A percentile compares a stretch with the other conserved stretches of the same genome.
Evolutionary conservation across 1,284 basidiomycete genomes (phyloP).

Genomic region (Marasmius tenuissimus): DNA sequence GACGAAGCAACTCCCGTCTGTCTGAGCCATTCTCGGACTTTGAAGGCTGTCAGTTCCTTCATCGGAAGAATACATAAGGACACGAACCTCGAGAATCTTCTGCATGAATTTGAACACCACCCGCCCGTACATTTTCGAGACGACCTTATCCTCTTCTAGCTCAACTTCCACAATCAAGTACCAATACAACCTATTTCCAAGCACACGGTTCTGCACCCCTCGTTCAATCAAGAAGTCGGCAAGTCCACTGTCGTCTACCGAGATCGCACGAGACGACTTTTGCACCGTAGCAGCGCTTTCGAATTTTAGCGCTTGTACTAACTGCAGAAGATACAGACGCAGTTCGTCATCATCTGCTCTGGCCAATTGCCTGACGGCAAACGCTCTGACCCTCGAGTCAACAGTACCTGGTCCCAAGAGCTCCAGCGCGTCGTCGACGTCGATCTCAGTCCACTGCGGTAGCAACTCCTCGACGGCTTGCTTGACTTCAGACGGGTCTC

Average conservation of each 20-base stretch:
- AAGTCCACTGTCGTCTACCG: slow-evolving; percentile 82
- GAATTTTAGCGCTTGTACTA: slow-evolving; percentile 97
- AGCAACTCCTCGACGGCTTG: slow-evolving; percentile 96
- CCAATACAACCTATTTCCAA: slow-evolving; percentile 96
- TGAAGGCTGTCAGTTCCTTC: slow-evolving; percentile 10
- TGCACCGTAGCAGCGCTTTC: slow-evolving; percentile 79
- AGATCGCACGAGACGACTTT: slow-evolving; percentile 66
- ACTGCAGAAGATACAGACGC: slow-evolving; percentile 89
- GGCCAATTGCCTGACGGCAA: slow-evolving; percentile 89
- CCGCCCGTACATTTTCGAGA: slow-evolving; percentile 90
- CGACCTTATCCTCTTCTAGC: slow-evolving; percentile 77
- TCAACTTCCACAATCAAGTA: slow-evolving; percentile 95
- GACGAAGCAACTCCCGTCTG: slow-evolving; percentile 76
- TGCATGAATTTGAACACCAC: slow-evolving; percentile 89
- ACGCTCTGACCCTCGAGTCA: slow-evolving; percentile 90
- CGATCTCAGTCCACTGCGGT: slow-evolving; percentile 97
- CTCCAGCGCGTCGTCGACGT: slow-evolving; percentile 95
- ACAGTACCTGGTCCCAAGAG: slow-evolving; percentile 89
- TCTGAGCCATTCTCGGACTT: slow-evolving; percentile 75
- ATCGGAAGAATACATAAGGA: slow-evolving; percentile 4
- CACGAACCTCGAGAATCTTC: slow-evolving; percentile 75
- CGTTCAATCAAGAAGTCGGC: slow-evolving; percentile 90
- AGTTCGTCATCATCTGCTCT: slow-evolving; percentile 96
- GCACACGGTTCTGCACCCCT: slow-evolving; percentile 77
- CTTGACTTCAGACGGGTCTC: slow-evolving; percentile 93